Evolutionary conservation across 2,329 filamentous ascomycete species (phyloP).

Genomic region (Aureobasidium sp.): DNA sequence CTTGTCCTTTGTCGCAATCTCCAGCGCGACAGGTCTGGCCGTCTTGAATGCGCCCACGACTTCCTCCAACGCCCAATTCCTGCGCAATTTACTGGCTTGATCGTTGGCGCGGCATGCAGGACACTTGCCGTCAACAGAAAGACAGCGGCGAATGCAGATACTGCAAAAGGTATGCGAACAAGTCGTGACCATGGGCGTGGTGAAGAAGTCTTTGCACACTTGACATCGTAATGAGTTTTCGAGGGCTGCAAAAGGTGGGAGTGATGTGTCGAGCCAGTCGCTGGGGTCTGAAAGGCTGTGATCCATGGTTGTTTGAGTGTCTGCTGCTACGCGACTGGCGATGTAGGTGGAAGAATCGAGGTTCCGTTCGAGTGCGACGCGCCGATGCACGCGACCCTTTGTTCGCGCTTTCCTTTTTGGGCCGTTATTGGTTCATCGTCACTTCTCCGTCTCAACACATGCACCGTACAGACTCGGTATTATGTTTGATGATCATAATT

Average conservation of each 20-base stretch:
- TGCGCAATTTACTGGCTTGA: constrained; percentile 76
- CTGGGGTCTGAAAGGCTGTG: constrained; percentile 62
- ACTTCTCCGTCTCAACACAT: not conserved
- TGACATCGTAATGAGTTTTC: constrained; percentile 88
- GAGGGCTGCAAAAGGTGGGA: constrained; percentile 60
- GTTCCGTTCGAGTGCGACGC: constrained; percentile 21
- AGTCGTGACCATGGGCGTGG: constrained; percentile 87
- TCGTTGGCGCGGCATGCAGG: constrained; percentile 73
- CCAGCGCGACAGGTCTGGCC: constrained; percentile 56
- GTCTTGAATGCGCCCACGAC: constrained; percentile 70
- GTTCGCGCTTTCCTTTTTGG: constrained; percentile 1
- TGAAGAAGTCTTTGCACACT: constrained; percentile 96
- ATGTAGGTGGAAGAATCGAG: constrained; percentile 20
- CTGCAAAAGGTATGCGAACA: constrained; percentile 97
- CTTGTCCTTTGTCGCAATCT: constrained; percentile 53
- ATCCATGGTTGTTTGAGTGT: not conserved
- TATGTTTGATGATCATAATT: not conserved
- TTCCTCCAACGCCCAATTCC: constrained; percentile 80
- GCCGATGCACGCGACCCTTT: not conserved
- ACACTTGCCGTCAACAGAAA: constrained; percentile 78
- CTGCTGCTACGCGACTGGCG: not conserved
- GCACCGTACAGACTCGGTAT: not conserved
- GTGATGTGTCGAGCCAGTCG: constrained; percentile 69
- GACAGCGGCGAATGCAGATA: constrained; percentile 80
- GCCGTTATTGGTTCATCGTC: not conserved